Conservation (phyloP, 2,329 filamentous ascomycete species). For the Ceratocystis papillata region DNA sequence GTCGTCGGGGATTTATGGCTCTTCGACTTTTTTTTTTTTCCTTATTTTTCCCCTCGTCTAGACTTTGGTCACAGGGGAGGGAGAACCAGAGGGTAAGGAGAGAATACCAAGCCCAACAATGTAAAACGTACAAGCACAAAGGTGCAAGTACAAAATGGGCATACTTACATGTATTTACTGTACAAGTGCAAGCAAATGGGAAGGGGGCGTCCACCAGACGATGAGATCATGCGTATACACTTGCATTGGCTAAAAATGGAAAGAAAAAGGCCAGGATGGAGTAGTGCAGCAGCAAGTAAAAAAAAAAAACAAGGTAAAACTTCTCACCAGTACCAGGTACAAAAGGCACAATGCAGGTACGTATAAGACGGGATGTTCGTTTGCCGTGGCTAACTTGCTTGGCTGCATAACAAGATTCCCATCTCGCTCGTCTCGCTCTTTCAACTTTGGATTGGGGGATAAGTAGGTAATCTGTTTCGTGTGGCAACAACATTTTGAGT, state of each 20-base stretch:
- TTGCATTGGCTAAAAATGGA: constrained; percentile 8
- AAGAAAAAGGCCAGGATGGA: not conserved
- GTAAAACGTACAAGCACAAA: not conserved
- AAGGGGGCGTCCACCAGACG: not conserved
- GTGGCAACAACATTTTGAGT: not conserved
- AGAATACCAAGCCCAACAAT: not conserved
- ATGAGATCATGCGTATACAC: constrained; percentile 7
- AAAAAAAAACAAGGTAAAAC: not conserved
- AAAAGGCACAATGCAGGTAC: not conserved
- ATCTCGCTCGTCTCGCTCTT: not conserved
- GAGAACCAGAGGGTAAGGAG: not conserved
- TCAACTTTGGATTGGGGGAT: not conserved
- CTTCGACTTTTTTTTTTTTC: not conserved
- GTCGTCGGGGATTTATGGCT: constrained; percentile 8
- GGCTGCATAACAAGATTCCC: not conserved
- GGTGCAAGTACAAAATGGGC: not conserved
- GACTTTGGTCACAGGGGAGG: not conserved
- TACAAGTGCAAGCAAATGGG: not conserved
- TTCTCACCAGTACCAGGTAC: not conserved
- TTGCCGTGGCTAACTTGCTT: not conserved
- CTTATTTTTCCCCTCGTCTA: not conserved
- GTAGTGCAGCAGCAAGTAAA: not conserved
- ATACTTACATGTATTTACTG: not conserved
- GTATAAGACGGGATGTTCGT: not conserved
- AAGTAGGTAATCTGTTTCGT: not conserved